Evolutionary conservation across 2,329 filamentous ascomycete species (phyloP), one percentile per base, ranked within the genome.

Genomic region (Colletotrichum cuscutae): DNA sequence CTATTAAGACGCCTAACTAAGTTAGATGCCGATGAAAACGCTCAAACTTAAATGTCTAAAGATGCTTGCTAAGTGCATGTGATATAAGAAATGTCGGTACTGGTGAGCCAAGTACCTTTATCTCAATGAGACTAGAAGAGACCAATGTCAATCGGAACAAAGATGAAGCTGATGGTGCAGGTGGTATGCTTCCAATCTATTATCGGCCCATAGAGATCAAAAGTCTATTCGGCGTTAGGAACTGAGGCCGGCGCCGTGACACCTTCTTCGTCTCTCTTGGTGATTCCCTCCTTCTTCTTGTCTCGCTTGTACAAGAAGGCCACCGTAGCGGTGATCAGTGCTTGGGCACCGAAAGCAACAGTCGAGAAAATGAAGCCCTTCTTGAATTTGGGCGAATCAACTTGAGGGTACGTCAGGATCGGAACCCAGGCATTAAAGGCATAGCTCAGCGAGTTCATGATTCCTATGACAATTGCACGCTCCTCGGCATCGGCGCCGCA

Each of bases 381-480:
- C 0, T 80, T 79, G 62, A 81, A 87, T 2, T 80, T 74, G 1
- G 85, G 85, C 0, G 81, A 81, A 70, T 87, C 84, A 3, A 84
- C 81, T 0, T 85, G 86, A 0, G 80, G 81, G 74, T 89, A 91
- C 0, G 86, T 84, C 13, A 90, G 76, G 2, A 90, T 75, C 4
- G 85, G 86, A 3, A 87, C 89, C 88, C 88, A 91, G 0, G 86
- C 88, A 87, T 90, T 0, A 87, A 87, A 0, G 85, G 89, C 76
- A 89, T 71, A 73, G 0, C 68, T 68, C 13, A 73, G 7, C 0
- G 67, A 72, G 37, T 73, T 73, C 71, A 73, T 73, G 19, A 72
- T 72, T 5, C 71, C 71, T 2, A 72, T 73, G 4, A 73, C 71
- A 19, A 73, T 73, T 15, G 71, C 68, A 3, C 71, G 57, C 26